These are phyloP conservation scores for Candida sp. DNA, from an alignment of 1,139 yeast species.

Conservation along the genomic window DNA sequence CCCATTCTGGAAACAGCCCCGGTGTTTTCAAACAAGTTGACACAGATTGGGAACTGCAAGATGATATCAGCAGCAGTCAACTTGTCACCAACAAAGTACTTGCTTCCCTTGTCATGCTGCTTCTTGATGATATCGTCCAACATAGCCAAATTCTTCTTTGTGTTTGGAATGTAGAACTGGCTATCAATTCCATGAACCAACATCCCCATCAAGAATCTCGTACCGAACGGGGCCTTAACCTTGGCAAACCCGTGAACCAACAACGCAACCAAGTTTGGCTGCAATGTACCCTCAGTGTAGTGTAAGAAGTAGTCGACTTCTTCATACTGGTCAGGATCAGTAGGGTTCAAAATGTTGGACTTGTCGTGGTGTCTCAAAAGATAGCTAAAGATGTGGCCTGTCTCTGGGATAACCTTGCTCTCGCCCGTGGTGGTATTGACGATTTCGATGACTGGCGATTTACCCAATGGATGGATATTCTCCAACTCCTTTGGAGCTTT, in stretches of 20 bases:
- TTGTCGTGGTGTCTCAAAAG: slow-evolving; percentile 34
- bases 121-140: slow-evolving; percentile 33
- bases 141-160: slow-evolving; percentile 26
- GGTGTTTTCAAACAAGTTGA: slow-evolving; percentile 27
- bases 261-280: slow-evolving; percentile 34
- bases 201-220: slow-evolving; percentile 24
- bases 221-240: slow-evolving; percentile 34
- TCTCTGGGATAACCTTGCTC: slow-evolving; percentile 32
- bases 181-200: slow-evolving; percentile 30
- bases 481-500: slow-evolving; percentile 42
- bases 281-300: slow-evolving; percentile 45
- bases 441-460: slow-evolving; percentile 44
- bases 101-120: slow-evolving; percentile 26
- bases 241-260: slow-evolving; percentile 31
- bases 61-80: slow-evolving; percentile 45
- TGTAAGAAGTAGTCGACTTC: slow-evolving; percentile 39
- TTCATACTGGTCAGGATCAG: slow-evolving; percentile 26
- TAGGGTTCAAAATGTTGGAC: slow-evolving; percentile 27
- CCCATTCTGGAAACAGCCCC: too few species aligned
- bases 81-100: slow-evolving; percentile 39
- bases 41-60: slow-evolving; percentile 36
- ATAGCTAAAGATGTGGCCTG: slow-evolving; percentile 40
- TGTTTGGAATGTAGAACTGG: slow-evolving; percentile 30
- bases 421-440: slow-evolving; percentile 14
- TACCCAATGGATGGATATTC: slow-evolving; percentile 44